Percentiles rank a stretch among this genome's conserved stretches.
phyloP scores from a whole-genome alignment of 225 moss, liverwort and hornwort genomes.

The Takakia lepidozioides region DNA sequence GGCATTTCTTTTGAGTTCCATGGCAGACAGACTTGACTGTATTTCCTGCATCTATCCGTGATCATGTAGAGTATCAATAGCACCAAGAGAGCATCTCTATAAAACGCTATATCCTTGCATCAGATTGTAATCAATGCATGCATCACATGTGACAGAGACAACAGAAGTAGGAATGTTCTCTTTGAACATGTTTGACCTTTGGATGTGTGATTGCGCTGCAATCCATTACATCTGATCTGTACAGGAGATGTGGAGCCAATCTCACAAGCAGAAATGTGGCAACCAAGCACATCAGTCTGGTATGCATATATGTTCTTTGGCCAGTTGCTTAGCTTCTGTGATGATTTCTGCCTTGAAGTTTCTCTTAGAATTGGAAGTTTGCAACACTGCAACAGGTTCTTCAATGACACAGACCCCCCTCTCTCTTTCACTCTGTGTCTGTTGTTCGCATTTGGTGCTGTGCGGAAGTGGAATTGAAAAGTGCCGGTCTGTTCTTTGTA shows the following conservation, averaged over 20 bases:
- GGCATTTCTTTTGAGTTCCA: no score
- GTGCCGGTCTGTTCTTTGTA: no score
- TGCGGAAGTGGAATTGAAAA: no score
- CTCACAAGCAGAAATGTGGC: conserved; percentile 1
- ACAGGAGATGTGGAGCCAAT: conserved; percentile 4
- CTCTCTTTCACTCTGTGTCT: no score
- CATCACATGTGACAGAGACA: no score
- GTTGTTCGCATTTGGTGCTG: no score
- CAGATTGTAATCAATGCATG: background rate
- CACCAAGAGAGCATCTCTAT: background rate
- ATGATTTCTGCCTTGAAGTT: background rate
- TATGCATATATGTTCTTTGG: background rate
- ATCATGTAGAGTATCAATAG: background rate
- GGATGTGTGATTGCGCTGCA: no score
- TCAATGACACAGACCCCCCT: background rate
- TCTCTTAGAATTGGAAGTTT: background rate
- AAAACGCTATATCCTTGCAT: background rate
- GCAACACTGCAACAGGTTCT: background rate
- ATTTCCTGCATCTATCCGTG: background rate
- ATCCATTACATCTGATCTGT: background rate
- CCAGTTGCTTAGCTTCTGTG: background rate
- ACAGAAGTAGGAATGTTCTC: no score
- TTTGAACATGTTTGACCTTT: no score
- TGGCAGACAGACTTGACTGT: background rate
- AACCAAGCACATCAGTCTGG: background rate